These are phyloP conservation scores for Peniophora sp. DNA, from an alignment of 1,284 basidiomycete genomes.

Conservation along the genomic window DNA sequence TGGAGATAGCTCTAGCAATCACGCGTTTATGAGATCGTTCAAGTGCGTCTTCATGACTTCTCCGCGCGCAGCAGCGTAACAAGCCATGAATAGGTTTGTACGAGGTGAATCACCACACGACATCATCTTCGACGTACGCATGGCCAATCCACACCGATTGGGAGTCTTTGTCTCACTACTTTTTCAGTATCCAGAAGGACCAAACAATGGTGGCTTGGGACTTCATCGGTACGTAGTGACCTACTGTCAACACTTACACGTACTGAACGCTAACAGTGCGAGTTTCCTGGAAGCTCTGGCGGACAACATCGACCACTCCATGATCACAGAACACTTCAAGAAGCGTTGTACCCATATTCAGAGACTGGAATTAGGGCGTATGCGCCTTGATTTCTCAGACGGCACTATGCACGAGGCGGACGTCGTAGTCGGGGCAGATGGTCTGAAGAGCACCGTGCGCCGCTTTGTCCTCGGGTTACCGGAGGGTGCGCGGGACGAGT, in stretches of 20 bases:
- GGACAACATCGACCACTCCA: conserved; percentile 30
- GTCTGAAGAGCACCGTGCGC: not conserved
- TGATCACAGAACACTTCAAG: conserved; percentile 4
- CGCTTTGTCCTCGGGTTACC: not conserved
- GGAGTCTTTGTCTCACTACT: too few relatives aligned
- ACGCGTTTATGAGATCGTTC: conserved; percentile 22
- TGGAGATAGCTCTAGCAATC: conserved; percentile 5
- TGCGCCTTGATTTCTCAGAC: not conserved
- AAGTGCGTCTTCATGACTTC: conserved; percentile 31
- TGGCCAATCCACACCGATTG: too few relatives aligned
- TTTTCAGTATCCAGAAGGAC: conserved; percentile 26
- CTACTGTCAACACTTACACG: not conserved
- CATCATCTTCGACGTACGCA: not conserved
- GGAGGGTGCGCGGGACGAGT: not conserved
- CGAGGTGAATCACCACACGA: conserved; percentile 20
- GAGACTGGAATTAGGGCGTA: not conserved
- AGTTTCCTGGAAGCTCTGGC: conserved; percentile 42
- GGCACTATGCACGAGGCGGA: conserved; percentile 1
- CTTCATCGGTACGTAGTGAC: conserved; percentile 12
- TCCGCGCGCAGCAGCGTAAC: conserved; percentile 22
- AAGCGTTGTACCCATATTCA: not conserved
- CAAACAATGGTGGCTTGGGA: conserved; percentile 23
- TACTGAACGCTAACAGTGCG: conserved; percentile 23
- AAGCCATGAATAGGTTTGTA: conserved; percentile 33
- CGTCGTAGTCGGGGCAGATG: not conserved